A percentile compares a stretch with the other conserved stretches of the same genome.
These are phyloP conservation scores for Podospora comata DNA, from an alignment of 495 filamentous ascomycete species.

Conservation along the genomic window DNA sequence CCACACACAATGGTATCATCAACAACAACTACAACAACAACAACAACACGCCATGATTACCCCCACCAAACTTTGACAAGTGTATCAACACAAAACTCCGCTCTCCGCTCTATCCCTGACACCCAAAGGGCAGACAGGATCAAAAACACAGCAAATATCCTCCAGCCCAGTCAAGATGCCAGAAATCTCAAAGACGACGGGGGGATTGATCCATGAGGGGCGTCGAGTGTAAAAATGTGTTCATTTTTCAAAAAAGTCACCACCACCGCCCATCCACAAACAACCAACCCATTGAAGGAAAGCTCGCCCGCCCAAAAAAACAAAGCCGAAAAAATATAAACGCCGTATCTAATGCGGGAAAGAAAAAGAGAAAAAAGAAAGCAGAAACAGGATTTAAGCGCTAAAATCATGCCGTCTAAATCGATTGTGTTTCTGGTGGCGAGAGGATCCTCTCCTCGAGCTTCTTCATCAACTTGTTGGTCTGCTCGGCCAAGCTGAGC, in stretches of 20 bases:
- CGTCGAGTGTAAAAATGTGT: no score
- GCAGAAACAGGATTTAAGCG: neutral
- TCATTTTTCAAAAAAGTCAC: neutral
- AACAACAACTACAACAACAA: neutral
- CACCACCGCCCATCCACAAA: neutral
- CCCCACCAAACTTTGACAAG: neutral
- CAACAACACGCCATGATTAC: neutral
- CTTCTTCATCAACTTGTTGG: slow-evolving; percentile 81
- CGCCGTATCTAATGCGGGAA: neutral
- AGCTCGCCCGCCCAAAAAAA: neutral
- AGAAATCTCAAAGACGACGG: no score
- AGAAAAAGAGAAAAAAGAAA: neutral
- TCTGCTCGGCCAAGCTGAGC: slow-evolving; percentile 92
- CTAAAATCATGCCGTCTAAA: slow-evolving; percentile 27
- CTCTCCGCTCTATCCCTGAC: no score
- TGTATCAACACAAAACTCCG: no score
- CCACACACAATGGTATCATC: neutral
- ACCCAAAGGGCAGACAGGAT: no score
- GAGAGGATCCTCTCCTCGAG: slow-evolving; percentile 64
- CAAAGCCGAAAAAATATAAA: neutral
- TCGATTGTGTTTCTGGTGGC: slow-evolving; percentile 26
- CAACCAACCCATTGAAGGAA: neutral
- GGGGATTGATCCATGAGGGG: no score
- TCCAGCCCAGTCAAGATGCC: no score
- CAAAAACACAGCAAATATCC: no score